These are phyloP conservation scores for Ustilago shanxiensis DNA, from an alignment of 1,284 basidiomycete species.

Conservation along the genomic window DNA sequence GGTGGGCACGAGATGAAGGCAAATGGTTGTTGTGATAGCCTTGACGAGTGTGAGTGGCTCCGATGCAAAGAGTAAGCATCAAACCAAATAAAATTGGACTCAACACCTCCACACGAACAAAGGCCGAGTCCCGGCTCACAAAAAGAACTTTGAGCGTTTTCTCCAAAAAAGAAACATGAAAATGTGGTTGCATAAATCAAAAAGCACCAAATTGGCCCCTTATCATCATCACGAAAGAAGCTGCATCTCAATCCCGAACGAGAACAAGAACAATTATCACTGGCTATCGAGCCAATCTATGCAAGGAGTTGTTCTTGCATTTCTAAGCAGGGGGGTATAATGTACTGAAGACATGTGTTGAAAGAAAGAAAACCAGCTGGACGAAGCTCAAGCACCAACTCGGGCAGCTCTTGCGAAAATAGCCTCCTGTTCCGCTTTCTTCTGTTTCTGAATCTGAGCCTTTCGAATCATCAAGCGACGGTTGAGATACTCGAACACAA, in stretches of 20 bases:
- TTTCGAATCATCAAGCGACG: constrained; percentile 60
- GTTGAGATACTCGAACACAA: constrained; percentile 64
- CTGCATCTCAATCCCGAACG: not conserved
- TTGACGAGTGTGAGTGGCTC: not conserved
- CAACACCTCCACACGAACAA: constrained; percentile 25
- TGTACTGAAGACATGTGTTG: not conserved
- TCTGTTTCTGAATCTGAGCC: constrained; percentile 56
- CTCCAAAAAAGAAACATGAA: constrained; percentile 3
- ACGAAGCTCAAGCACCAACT: constrained; percentile 26
- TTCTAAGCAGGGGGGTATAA: constrained; percentile 28
- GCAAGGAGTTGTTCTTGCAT: not conserved
- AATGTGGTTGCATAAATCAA: constrained; percentile 11
- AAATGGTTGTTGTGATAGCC: too few relatives aligned
- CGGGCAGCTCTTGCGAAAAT: constrained; percentile 59
- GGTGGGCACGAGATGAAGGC: too few relatives aligned
- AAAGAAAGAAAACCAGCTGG: not conserved
- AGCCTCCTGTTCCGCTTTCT: constrained; percentile 57
- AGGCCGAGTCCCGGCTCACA: constrained; percentile 13
- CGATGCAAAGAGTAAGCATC: constrained; percentile 6
- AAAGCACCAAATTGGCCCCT: not conserved
- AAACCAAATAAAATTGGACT: not conserved
- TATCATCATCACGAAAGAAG: not conserved
- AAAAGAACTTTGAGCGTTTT: not conserved
- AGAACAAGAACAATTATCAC: not conserved
- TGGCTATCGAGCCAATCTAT: too few relatives aligned